These are phyloP conservation scores for Stenocarpella maydis DNA, from an alignment of 2,329 filamentous ascomycete species.

Conservation along the genomic window DNA sequence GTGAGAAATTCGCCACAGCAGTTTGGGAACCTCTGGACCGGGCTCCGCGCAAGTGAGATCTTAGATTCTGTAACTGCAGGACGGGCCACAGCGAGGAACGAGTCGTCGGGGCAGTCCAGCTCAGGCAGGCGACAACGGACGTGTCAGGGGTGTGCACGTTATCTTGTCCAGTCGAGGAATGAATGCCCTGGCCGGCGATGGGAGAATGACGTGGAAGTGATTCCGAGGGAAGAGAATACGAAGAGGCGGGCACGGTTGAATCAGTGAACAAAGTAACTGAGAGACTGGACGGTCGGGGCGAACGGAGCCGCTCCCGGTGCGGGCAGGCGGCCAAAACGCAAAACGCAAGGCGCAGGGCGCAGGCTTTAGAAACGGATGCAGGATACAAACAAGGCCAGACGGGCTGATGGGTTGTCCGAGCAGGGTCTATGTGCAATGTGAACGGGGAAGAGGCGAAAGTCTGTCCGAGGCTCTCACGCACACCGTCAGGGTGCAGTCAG, in stretches of 20 bases:
- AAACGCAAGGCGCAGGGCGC: background rate
- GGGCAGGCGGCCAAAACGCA: background rate
- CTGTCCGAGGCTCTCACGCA: constrained; percentile 11
- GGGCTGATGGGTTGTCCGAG: constrained; percentile 14
- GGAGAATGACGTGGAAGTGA: constrained; percentile 26
- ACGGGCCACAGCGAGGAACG: background rate
- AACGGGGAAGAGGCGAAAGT: constrained; percentile 15
- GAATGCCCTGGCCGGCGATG: background rate
- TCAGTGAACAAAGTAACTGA: constrained; percentile 12
- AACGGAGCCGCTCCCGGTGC: constrained; percentile 13
- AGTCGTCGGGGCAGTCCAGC: background rate
- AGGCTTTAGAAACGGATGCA: background rate
- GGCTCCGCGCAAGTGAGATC: constrained; percentile 1
- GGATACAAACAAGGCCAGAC: background rate
- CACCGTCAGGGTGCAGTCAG: background rate
- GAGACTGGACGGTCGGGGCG: constrained; percentile 12
- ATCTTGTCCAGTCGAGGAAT: background rate
- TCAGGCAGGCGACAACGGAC: background rate
- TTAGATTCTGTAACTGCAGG: background rate
- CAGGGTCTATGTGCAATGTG: constrained; percentile 6
- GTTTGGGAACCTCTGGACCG: constrained; percentile 9
- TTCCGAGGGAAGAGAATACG: constrained; percentile 15
- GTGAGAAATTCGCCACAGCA: constrained; percentile 13
- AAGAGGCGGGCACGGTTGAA: constrained; percentile 24
- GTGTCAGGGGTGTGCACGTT: background rate